These are phyloP conservation scores for Euryodendron excelsum DNA, from an alignment of 148 eudicot species.

Conservation along the genomic window DNA sequence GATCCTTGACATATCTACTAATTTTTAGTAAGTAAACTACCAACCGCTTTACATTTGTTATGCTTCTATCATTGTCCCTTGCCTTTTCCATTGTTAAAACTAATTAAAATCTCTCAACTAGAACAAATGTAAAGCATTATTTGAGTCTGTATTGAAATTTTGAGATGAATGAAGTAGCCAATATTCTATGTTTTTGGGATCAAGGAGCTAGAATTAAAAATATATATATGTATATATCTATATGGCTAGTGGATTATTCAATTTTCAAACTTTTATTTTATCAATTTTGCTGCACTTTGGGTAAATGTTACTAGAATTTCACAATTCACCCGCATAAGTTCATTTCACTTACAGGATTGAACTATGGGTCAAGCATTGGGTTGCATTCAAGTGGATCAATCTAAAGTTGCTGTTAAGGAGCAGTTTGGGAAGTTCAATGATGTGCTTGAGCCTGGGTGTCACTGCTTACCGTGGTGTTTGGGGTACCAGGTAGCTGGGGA, in stretches of 20 bases:
- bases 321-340: background rate
- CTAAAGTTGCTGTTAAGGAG: slow-evolving; percentile 41
- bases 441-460: slow-evolving; percentile 47
- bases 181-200: background rate
- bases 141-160: background rate
- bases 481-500: slow-evolving; percentile 42
- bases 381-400: slow-evolving; percentile 44
- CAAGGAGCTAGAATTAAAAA: background rate
- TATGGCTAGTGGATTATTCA: background rate
- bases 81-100: background rate
- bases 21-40: background rate
- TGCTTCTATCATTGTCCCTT: background rate
- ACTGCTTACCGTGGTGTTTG: slow-evolving; percentile 46
- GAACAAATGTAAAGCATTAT: too few relatives aligned
- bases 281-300: background rate
- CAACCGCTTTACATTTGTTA: background rate
- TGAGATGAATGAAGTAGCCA: background rate
- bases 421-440: slow-evolving; percentile 37
- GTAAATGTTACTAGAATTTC: background rate
- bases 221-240: background rate
- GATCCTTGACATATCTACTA: too few relatives aligned
- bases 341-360: slow-evolving; percentile 2
- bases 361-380: slow-evolving; percentile 44
- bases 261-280: background rate
- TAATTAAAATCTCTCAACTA: too few relatives aligned